Percentiles rank a stretch among this genome's conserved stretches.
These are phyloP conservation scores for Crucihimalaya himalaica DNA, from an alignment of 345 rosid species.

Conservation along the genomic window DNA sequence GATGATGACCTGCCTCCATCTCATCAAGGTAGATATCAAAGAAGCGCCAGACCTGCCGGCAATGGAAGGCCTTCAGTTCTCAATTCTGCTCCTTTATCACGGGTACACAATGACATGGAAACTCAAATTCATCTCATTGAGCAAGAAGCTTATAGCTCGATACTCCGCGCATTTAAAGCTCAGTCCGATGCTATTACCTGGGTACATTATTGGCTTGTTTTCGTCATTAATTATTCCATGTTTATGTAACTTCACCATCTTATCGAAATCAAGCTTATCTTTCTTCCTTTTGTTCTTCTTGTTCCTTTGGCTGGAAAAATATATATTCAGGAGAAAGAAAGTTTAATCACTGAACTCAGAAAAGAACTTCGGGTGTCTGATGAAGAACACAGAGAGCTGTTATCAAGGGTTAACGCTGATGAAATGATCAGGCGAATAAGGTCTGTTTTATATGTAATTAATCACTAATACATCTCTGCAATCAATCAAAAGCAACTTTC, in stretches of 20 bases:
- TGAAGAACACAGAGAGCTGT: conserved; percentile 88
- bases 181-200: conserved; percentile 97
- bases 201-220: conserved; percentile 53
- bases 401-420: conserved; percentile 87
- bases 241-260: conserved; percentile 14
- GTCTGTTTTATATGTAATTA: conserved; percentile 45
- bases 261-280: background rate
- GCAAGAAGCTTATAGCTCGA: conserved; percentile 87
- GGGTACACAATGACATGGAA: conserved; percentile 85
- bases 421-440: conserved; percentile 81
- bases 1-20: conserved; percentile 98
- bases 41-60: conserved; percentile 69
- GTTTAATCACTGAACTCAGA: conserved; percentile 93
- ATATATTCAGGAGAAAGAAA: conserved; percentile 78
- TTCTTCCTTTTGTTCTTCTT: conserved; percentile 12
- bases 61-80: conserved; percentile 81
- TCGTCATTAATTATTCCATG: background rate
- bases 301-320: background rate
- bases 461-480: background rate
- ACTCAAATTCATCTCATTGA: conserved; percentile 86
- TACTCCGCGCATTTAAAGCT: conserved; percentile 96
- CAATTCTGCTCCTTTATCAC: conserved; percentile 60
- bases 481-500: background rate
- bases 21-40: conserved; percentile 83
- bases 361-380: conserved; percentile 95